Conservation (phyloP, 305 asterid genomes). For the Plantago lanceolata region DNA sequence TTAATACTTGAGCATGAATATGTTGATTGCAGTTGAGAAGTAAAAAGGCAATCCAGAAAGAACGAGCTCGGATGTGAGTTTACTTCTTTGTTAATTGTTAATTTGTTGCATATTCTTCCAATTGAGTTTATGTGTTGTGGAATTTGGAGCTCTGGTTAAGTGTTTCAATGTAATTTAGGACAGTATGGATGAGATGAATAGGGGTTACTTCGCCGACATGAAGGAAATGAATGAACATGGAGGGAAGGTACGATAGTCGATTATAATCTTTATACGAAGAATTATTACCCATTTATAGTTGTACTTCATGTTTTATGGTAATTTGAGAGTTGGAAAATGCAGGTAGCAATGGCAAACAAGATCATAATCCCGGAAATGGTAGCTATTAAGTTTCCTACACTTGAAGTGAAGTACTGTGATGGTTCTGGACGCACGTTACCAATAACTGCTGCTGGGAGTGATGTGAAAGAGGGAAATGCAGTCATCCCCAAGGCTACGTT, state of each 20-base stretch:
- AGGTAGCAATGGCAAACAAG: slow-evolving; percentile 76
- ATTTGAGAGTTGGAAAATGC: slow-evolving; percentile 19
- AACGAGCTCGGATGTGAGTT: slow-evolving; percentile 86
- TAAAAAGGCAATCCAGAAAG: slow-evolving; percentile 66
- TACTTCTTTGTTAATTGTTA: neutral
- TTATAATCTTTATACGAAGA: neutral
- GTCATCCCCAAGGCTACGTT: slow-evolving; percentile 55
- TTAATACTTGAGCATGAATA: slow-evolving; percentile 17
- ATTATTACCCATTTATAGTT: neutral
- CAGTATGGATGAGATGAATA: slow-evolving; percentile 87
- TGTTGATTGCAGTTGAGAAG: slow-evolving; percentile 49
- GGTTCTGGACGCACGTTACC: slow-evolving; percentile 63
- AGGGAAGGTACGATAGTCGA: slow-evolving; percentile 61
- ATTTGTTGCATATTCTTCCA: neutral
- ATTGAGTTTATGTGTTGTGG: slow-evolving; percentile 11
- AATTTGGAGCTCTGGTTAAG: slow-evolving; percentile 14
- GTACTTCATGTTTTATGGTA: neutral
- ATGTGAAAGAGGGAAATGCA: slow-evolving; percentile 22
- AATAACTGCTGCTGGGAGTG: slow-evolving; percentile 32
- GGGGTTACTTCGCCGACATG: slow-evolving; percentile 82
- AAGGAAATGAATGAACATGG: slow-evolving; percentile 66
- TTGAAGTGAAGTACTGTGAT: slow-evolving; percentile 51
- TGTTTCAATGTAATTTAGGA: slow-evolving; percentile 45
- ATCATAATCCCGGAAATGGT: slow-evolving; percentile 55
- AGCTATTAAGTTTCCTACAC: slow-evolving; percentile 72